These are phyloP conservation scores for Maudiozyma saulgeensis DNA, from an alignment of 805 yeast species.

Conservation along the genomic window DNA sequence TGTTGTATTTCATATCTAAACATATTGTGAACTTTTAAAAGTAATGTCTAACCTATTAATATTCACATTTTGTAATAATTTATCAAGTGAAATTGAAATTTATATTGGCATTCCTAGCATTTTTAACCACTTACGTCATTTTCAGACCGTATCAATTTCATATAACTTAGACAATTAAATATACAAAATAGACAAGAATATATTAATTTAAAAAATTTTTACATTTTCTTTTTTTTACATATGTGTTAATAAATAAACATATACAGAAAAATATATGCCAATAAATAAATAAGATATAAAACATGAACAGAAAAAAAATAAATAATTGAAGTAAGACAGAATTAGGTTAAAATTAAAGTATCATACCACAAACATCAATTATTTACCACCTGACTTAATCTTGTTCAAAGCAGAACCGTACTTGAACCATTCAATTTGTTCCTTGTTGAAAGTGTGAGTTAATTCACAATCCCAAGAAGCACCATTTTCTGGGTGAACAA, in stretches of 20 bases:
- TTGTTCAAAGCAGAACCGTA: slow-evolving; percentile 98
- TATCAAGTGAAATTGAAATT: no score
- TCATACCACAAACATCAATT: not conserved
- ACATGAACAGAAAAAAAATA: not conserved
- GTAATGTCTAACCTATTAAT: no score
- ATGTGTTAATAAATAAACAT: not conserved
- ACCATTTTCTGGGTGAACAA: slow-evolving; percentile 65
- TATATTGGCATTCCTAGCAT: no score
- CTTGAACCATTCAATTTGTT: slow-evolving; percentile 99
- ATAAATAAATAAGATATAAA: not conserved
- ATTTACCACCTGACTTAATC: slow-evolving; percentile 18
- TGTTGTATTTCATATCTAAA: no score
- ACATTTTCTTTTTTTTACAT: not conserved
- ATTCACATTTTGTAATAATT: no score
- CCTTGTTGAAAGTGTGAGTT: slow-evolving; percentile 91
- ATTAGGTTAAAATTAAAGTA: not conserved
- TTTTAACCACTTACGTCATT: no score
- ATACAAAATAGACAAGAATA: no score
- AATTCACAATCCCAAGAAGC: slow-evolving; percentile 80
- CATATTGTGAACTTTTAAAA: no score
- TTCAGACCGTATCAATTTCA: no score
- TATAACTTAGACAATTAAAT: no score
- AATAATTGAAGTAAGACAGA: not conserved
- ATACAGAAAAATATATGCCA: not conserved
- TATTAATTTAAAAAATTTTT: no score